A percentile compares a stretch with the other conserved stretches of the same genome.
These are phyloP conservation scores for Leccinum pellstonianum DNA, from an alignment of 768 basidiomycete genomes.

Conservation along the genomic window DNA sequence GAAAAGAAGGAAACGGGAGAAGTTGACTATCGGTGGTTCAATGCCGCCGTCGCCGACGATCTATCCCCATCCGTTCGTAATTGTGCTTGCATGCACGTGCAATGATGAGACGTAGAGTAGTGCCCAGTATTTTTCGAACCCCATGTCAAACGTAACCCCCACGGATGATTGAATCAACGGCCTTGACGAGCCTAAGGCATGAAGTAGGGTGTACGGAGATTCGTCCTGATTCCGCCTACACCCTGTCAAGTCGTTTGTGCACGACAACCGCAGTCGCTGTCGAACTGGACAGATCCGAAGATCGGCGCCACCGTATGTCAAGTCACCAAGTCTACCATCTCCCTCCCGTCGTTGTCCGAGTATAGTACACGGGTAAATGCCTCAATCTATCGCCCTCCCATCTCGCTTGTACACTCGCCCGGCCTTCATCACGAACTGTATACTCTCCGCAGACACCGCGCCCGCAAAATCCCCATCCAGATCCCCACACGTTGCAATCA, in stretches of 20 bases:
- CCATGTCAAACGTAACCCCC: background rate
- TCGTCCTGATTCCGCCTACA: background rate
- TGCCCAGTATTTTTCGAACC: background rate
- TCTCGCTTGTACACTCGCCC: slow-evolving; percentile 46
- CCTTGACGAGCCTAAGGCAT: background rate
- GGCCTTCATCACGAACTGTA: slow-evolving; percentile 59
- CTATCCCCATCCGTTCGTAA: background rate
- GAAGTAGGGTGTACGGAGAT: background rate
- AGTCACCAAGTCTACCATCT: background rate
- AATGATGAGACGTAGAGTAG: background rate
- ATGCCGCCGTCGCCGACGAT: background rate
- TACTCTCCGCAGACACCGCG: slow-evolving; percentile 45
- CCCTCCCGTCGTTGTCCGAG: background rate
- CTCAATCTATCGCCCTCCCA: slow-evolving; percentile 22
- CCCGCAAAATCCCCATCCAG: slow-evolving; percentile 39
- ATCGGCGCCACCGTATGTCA: background rate
- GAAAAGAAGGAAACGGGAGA: background rate
- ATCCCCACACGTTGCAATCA: slow-evolving; percentile 40
- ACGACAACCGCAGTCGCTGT: background rate
- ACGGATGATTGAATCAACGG: background rate
- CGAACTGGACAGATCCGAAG: background rate
- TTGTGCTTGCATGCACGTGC: background rate
- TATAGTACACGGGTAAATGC: background rate
- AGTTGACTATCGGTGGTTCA: background rate
- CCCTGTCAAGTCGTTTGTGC: background rate